Evolutionary conservation across 177 flowering plant genomes (phyloP).

Genomic region (Vitis hybrid): DNA sequence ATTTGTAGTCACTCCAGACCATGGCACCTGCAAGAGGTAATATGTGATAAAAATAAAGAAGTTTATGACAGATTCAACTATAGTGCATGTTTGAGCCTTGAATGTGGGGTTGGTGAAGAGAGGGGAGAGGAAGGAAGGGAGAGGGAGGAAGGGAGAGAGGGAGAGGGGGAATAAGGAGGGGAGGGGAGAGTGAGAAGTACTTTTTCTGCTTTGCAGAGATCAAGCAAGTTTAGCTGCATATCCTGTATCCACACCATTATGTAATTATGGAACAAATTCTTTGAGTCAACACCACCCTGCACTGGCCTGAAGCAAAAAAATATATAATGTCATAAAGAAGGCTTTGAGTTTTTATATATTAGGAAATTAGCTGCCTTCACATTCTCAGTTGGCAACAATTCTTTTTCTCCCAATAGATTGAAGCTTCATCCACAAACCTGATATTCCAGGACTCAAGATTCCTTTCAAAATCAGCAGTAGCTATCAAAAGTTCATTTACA

Average conservation of each 20-base stretch:
- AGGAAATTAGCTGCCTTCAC: not conserved
- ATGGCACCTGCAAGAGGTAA: slow-evolving; percentile 63
- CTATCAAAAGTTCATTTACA: slow-evolving; percentile 77
- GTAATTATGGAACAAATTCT: slow-evolving; percentile 63
- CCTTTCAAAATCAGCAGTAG: slow-evolving; percentile 81
- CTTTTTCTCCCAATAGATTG: not conserved
- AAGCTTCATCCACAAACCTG: slow-evolving; percentile 44
- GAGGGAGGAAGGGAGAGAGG: too few relatives aligned
- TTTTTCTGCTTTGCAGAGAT: slow-evolving; percentile 93
- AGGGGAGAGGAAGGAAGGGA: too few relatives aligned
- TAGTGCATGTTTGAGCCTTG: not conserved
- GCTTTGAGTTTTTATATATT: not conserved
- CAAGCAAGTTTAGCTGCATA: slow-evolving; percentile 72
- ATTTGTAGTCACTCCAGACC: slow-evolving; percentile 70
- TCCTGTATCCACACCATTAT: slow-evolving; percentile 89
- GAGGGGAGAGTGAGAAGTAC: slow-evolving; percentile 25
- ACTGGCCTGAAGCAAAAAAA: slow-evolving; percentile 44
- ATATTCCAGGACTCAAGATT: slow-evolving; percentile 75
- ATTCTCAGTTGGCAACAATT: not conserved
- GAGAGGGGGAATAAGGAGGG: slow-evolving; percentile 4
- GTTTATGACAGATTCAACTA: not conserved
- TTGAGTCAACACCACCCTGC: slow-evolving; percentile 76
- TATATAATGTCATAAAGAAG: not conserved
- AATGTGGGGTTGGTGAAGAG: too few relatives aligned
- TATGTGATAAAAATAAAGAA: not conserved